Evolutionary conservation across 768 basidiomycete species (phyloP), one percentile per base, ranked within the genome.

Genomic region (Candolleomyces efflorescens): DNA sequence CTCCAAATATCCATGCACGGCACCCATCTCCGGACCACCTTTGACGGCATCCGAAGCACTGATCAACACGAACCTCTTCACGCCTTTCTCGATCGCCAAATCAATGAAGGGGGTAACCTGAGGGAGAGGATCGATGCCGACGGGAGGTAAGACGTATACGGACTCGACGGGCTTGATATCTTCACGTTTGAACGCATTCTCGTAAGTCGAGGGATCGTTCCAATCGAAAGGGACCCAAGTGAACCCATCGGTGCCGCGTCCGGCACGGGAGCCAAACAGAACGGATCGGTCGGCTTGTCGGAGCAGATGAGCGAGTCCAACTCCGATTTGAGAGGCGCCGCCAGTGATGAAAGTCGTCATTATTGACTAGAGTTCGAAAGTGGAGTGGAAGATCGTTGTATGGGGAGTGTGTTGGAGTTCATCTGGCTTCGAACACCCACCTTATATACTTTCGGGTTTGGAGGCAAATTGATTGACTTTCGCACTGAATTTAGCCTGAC

Each of bases 1-100:
- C 12, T 59, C 64, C 9, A 78, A 63, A 46, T 75, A 73, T 53
- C 71, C 65, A 24, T 75, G 76, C 5, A 73, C 64, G 45, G 65
- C 63, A 1, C 75, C 74, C 47, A 47, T 50, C 23, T n/a, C 32
- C 0, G 27, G 32, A 5, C 46, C 43, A 1, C 18, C 37, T 23
- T 55, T 38, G 13, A 4, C 10, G 7, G 9, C 6, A 11, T 53
- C 18, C 12, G 23, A 12, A 0, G 61, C 69, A 51, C 68, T 68
- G 50, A 72, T 41, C 4, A 69, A 45, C 3, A 71, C 63, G 32
- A 71, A 68, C 15, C 65, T 59, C 53, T 65, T 67, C 24, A 69
- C 69, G 9, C 69, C 68, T 44, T 61, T 69, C n/a, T 55, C 45
- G 10, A 56, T 59, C 3, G 69, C 67, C 13, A 67, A 50, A 38